These are phyloP conservation scores for Talaromyces stipitatus DNA, from an alignment of 495 filamentous ascomycete species.

Conservation along the genomic window DNA sequence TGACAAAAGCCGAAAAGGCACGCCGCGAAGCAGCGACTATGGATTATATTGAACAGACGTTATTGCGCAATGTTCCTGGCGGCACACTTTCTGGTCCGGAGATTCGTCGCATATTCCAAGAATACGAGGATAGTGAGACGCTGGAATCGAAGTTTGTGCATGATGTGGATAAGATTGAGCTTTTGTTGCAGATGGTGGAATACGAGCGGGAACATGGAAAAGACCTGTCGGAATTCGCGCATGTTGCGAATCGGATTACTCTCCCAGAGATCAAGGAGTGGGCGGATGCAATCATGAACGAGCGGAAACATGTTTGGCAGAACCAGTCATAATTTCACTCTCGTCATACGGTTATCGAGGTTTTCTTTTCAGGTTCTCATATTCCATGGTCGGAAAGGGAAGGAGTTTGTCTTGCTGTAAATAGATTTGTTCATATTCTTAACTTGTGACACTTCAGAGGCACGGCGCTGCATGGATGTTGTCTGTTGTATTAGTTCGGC, in stretches of 20 bases:
- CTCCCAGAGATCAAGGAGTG: slow-evolving; percentile 73
- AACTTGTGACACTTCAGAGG: not conserved
- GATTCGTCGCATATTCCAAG: slow-evolving; percentile 75
- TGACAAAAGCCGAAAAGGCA: slow-evolving; percentile 69
- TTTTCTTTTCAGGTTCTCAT: not conserved
- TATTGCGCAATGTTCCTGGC: slow-evolving; percentile 68
- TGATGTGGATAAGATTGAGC: slow-evolving; percentile 94
- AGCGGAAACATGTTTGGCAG: slow-evolving; percentile 71
- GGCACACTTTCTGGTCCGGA: slow-evolving; percentile 52
- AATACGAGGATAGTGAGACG: slow-evolving; percentile 85
- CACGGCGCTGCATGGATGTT: slow-evolving; percentile 5
- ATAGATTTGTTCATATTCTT: slow-evolving; percentile 1
- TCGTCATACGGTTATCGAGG: not conserved
- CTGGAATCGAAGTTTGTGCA: slow-evolving; percentile 84
- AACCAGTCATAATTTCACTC: slow-evolving; percentile 5
- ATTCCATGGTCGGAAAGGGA: not conserved
- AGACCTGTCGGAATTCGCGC: slow-evolving; percentile 78
- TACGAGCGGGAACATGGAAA: slow-evolving; percentile 72
- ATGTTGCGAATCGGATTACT: slow-evolving; percentile 63
- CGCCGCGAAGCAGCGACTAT: slow-evolving; percentile 81
- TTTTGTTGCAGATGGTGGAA: slow-evolving; percentile 91
- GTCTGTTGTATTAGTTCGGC: not conserved
- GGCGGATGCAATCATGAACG: slow-evolving; percentile 65
- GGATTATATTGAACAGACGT: slow-evolving; percentile 67
- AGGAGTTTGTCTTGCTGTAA: not conserved